Base-by-base conservation (phyloP, 768 basidiomycete species). In the Scleroderma bovista region DNA sequence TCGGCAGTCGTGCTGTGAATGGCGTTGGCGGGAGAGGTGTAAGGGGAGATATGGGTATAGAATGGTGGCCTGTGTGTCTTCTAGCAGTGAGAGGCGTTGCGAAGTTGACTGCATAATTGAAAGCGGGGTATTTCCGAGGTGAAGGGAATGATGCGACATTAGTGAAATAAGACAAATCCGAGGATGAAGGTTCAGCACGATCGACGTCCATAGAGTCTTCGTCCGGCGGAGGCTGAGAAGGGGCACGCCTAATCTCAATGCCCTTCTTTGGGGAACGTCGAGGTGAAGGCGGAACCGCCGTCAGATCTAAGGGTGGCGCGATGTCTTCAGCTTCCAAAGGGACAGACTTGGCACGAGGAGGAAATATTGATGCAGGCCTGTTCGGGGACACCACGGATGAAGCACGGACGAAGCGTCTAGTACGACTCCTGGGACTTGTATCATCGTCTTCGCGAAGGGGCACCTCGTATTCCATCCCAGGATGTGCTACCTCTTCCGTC, bases 1-100 rank as follows among this genome's bases (percentile, higher is more conserved):
- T 43, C 19, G 54, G 56, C 7, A 48, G 40, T 33, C 19, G 20
- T 44, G 44, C 55, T 3, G 32, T 17, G 24, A 60, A 58, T 6
- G 79, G 78, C 1, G 80, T 77, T 51, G 74, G 69, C 6, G 78
- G 73, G 31, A 78, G 57, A 7, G 80, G 80, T 7, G 80, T 80
- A 32, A 83, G 65, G 16, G 74, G 74, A 1, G 75, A 76, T 51
- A 70, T 60, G 10, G 71, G 64, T 47, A 16, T 26, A 43, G 47
- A 19, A n/a, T n/a, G n/a, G n/a, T 43, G 26, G 17, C 24, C 19
- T 20, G 40, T 33, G 24, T 45, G 48, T 13, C 44, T 49, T 3
- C 26, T 45, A 9, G 55, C 36, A 38, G 44, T 46, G 24, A 48
- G 24, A 22, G 68, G 67, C 6, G 68, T 68, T 7, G 58, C 62